A percentile compares a stretch with the other conserved stretches of the same genome.
Conservation (phyloP, 257 asterid genomes). For the Coffea eugenioides region DNA sequence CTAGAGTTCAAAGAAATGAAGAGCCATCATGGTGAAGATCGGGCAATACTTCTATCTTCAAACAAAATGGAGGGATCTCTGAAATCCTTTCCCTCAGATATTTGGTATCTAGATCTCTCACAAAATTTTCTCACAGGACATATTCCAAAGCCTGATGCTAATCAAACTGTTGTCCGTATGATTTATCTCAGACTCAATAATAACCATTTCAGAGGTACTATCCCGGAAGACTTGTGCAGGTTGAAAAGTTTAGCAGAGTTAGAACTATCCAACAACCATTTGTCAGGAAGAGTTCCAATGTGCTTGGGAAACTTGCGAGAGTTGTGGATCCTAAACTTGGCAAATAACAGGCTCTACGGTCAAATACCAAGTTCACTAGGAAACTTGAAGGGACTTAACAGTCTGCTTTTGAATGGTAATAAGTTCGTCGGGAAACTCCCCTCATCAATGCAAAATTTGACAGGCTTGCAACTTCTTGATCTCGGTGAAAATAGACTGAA, state of each 20-base stretch:
- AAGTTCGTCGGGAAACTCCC: neutral
- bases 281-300: conserved; percentile 18
- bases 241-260: neutral
- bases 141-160: neutral
- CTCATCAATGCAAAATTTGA: neutral
- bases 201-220: conserved; percentile 7
- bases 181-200: conserved; percentile 8
- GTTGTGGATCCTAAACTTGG: too few relatives aligned
- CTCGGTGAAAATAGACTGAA: neutral
- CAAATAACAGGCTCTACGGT: neutral
- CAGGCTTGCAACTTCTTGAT: neutral
- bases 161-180: neutral
- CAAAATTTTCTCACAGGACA: conserved; percentile 11
- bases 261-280: conserved; percentile 15
- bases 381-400: conserved; percentile 6
- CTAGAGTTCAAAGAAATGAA: conserved; percentile 3
- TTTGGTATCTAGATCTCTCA: conserved; percentile 2
- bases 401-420: conserved; percentile 25
- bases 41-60: neutral
- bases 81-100: conserved; percentile 8
- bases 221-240: conserved; percentile 2
- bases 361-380: neutral
- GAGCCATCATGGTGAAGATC: neutral
- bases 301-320: conserved; percentile 14
- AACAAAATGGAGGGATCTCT: conserved; percentile 22